Evolutionary conservation across 805 yeast species (phyloP).

Genomic region (Kazachstania taianensis): DNA sequence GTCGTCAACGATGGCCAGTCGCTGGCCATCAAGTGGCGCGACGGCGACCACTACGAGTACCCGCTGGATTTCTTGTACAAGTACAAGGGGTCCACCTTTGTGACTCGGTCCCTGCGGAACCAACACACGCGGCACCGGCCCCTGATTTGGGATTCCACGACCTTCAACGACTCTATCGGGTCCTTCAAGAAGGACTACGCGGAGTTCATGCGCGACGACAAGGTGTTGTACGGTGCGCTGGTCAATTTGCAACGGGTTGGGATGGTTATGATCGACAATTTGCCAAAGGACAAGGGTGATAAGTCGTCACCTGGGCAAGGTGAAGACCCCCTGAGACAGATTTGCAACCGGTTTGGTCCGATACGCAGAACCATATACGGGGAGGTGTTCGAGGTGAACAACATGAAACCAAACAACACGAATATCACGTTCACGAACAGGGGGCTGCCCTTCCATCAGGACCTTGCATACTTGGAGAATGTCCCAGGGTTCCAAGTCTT

Average conservation of each 20-base stretch:
- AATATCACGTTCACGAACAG: constrained; percentile 62
- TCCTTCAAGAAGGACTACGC: constrained; percentile 29
- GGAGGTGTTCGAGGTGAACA: constrained; percentile 54
- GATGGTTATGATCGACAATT: constrained; percentile 40
- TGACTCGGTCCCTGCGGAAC: constrained; percentile 21
- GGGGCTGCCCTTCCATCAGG: constrained; percentile 68
- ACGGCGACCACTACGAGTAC: constrained; percentile 37
- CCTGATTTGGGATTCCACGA: constrained; percentile 34
- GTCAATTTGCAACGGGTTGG: constrained; percentile 46
- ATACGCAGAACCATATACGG: constrained; percentile 66
- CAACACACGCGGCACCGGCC: constrained; percentile 25
- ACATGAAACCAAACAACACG: constrained; percentile 39
- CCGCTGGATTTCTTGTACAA: constrained; percentile 37
- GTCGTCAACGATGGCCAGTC: constrained; percentile 22
- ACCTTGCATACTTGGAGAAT: constrained; percentile 63
- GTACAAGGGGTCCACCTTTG: constrained; percentile 33
- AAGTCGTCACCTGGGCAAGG: too few relatives aligned
- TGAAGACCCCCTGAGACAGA: constrained; percentile 31
- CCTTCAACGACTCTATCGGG: constrained; percentile 15
- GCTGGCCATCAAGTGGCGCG: constrained; percentile 40
- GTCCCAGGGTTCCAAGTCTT: constrained; percentile 72
- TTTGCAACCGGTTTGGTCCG: constrained; percentile 53
- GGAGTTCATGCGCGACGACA: constrained; percentile 33
- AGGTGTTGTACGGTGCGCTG: constrained; percentile 32
- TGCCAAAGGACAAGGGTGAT: constrained; percentile 34